phyloP scores from a whole-genome alignment of 2,329 filamentous ascomycete species.

The Aureobasidium sp. region DNA sequence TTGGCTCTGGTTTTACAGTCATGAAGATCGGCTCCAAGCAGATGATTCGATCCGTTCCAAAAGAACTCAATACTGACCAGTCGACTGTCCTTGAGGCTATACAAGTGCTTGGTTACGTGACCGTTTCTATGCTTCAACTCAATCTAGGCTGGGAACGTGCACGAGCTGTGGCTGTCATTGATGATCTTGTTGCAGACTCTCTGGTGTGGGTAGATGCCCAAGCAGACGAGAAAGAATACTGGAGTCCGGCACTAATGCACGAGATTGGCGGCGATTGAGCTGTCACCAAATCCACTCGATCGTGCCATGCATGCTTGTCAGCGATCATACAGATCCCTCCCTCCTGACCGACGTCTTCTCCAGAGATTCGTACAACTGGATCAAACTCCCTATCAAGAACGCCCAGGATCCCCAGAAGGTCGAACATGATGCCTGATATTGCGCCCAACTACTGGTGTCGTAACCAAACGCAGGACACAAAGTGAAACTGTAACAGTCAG shows the following conservation, averaged over 20 bases:
- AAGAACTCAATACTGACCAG: slow-evolving; percentile 92
- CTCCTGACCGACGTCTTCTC: slow-evolving; percentile 24
- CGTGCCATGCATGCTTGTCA: neutral
- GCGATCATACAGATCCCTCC: neutral
- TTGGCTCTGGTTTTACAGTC: slow-evolving; percentile 82
- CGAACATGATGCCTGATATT: slow-evolving; percentile 22
- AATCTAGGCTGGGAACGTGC: slow-evolving; percentile 83
- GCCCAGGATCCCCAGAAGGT: slow-evolving; percentile 27
- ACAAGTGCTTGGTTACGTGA: slow-evolving; percentile 84
- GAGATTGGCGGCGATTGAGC: slow-evolving; percentile 18
- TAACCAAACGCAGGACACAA: slow-evolving; percentile 26
- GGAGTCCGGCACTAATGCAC: slow-evolving; percentile 71
- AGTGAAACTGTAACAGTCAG: slow-evolving; percentile 40
- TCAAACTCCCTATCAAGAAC: slow-evolving; percentile 25
- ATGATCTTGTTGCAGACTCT: slow-evolving; percentile 81
- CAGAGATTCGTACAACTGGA: slow-evolving; percentile 27
- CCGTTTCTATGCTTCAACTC: slow-evolving; percentile 75
- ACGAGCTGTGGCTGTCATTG: slow-evolving; percentile 79
- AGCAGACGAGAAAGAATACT: slow-evolving; percentile 83
- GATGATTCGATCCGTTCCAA: slow-evolving; percentile 87
- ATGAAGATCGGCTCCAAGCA: slow-evolving; percentile 75
- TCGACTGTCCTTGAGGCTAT: slow-evolving; percentile 85
- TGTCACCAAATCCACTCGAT: neutral
- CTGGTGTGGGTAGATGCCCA: slow-evolving; percentile 93
- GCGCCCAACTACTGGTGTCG: slow-evolving; percentile 21